Conservation (phyloP, 805 yeast species). For the Candida krabiensis region DNA sequence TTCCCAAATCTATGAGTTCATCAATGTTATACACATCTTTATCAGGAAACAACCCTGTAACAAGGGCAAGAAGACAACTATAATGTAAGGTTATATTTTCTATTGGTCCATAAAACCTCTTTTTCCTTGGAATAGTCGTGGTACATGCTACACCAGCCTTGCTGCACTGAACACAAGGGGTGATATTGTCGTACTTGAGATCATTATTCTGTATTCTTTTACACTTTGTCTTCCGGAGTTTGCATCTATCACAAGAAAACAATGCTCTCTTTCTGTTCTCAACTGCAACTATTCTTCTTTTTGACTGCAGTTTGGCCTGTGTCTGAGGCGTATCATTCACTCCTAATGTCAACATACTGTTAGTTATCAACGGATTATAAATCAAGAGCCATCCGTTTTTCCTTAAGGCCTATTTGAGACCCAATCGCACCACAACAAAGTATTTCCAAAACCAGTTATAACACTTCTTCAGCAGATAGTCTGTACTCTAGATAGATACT, state of each 20-base stretch:
- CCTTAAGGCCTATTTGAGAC: too few relatives aligned
- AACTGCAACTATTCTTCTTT: slow-evolving; percentile 37
- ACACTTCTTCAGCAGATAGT: too few relatives aligned
- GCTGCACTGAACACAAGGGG: slow-evolving; percentile 41
- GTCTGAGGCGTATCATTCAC: background rate
- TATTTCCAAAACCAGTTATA: too few relatives aligned
- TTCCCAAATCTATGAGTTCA: slow-evolving; percentile 39
- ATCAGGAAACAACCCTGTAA: slow-evolving; percentile 44
- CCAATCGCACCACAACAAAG: too few relatives aligned
- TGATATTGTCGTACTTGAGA: slow-evolving; percentile 35
- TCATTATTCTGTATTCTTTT: slow-evolving; percentile 34
- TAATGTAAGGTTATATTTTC: slow-evolving; percentile 45
- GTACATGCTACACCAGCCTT: slow-evolving; percentile 39
- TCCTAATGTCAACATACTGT: background rate
- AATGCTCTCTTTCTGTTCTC: slow-evolving; percentile 42
- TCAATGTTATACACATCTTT: slow-evolving; percentile 44
- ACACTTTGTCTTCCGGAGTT: slow-evolving; percentile 43
- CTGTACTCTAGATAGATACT: too few relatives aligned
- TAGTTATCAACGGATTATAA: too few relatives aligned
- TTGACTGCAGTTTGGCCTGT: slow-evolving; percentile 21
- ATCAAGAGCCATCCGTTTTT: too few relatives aligned
- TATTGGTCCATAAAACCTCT: slow-evolving; percentile 40
- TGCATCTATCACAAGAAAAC: slow-evolving; percentile 47
- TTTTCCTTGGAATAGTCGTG: slow-evolving; percentile 43
- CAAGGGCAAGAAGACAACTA: slow-evolving; percentile 38